phyloP scores from a whole-genome alignment of 176 grass and related monocot species.

The Dendrocalamus sinicus region DNA sequence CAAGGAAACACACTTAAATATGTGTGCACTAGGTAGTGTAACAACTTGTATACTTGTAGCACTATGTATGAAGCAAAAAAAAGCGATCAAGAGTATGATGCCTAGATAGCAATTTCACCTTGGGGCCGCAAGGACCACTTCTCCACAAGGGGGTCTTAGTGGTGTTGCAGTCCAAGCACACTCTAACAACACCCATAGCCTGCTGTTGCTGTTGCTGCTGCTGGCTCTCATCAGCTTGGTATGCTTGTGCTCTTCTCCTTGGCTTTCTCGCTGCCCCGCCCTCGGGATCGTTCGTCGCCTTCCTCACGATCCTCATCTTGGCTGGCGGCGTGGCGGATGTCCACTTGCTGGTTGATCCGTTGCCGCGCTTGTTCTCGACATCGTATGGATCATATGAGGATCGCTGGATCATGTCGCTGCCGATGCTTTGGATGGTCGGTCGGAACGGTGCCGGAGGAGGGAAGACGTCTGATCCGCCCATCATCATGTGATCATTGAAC shows the following conservation, averaged over 20 bases:
- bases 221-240: slow-evolving; percentile 46
- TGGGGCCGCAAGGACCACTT: slow-evolving; percentile 92
- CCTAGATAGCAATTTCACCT: slow-evolving; percentile 56
- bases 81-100: slow-evolving; percentile 10
- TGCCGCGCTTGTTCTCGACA: slow-evolving; percentile 3
- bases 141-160: slow-evolving; percentile 96
- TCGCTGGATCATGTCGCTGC: slow-evolving; percentile 55
- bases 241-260: slow-evolving; percentile 51
- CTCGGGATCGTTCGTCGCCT: slow-evolving; percentile 49
- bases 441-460: slow-evolving; percentile 9
- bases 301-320: slow-evolving; percentile 80
- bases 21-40: not conserved
- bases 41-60: not conserved
- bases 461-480: slow-evolving; percentile 53
- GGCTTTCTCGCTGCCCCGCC: slow-evolving; percentile 52
- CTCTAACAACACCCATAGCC: slow-evolving; percentile 64
- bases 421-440: slow-evolving; percentile 57
- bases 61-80: slow-evolving; percentile 15
- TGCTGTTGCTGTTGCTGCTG: slow-evolving; percentile 47
- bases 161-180: slow-evolving; percentile 96
- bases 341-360: slow-evolving; percentile 49
- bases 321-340: slow-evolving; percentile 39
- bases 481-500: slow-evolving; percentile 58
- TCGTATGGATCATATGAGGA: slow-evolving; percentile 49
- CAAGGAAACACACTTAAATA: slow-evolving; percentile 8